phyloP scores from a whole-genome alignment of 495 filamentous ascomycete genomes.

The Ramalina peruviana region DNA sequence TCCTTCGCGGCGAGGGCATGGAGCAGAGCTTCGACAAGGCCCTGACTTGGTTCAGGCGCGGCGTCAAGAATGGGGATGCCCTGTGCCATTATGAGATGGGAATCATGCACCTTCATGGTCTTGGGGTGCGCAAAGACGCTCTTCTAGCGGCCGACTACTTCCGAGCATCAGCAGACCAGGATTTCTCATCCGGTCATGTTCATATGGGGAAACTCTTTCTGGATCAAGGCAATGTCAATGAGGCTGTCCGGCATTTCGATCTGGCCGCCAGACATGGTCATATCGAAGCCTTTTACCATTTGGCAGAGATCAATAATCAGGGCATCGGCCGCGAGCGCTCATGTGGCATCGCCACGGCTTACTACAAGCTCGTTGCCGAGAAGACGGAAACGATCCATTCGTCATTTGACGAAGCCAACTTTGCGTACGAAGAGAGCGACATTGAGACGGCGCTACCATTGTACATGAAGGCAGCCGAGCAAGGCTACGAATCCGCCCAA shows the following conservation, averaged over 20 bases:
- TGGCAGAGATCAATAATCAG: constrained; percentile 76
- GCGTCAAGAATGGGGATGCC: constrained; percentile 63
- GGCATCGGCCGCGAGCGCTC: constrained; percentile 69
- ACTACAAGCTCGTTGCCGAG: constrained; percentile 93
- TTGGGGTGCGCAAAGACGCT: constrained; percentile 62
- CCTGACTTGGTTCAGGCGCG: constrained; percentile 74
- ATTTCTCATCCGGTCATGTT: constrained; percentile 70
- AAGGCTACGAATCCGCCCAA: constrained; percentile 87
- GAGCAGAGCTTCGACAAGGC: constrained; percentile 66
- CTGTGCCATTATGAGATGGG: constrained; percentile 79
- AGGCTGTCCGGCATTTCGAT: constrained; percentile 79
- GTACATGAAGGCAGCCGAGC: constrained; percentile 87
- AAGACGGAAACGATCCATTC: constrained; percentile 74
- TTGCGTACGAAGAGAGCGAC: constrained; percentile 72
- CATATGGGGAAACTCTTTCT: constrained; percentile 74
- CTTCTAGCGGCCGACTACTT: constrained; percentile 66
- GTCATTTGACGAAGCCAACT: constrained; percentile 73
- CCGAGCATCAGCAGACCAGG: constrained; percentile 70
- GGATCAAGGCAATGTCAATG: constrained; percentile 68
- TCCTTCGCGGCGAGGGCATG: constrained; percentile 80
- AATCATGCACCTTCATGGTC: constrained; percentile 74
- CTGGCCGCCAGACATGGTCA: constrained; percentile 77
- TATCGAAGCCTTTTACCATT: constrained; percentile 90
- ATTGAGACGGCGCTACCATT: constrained; percentile 70
- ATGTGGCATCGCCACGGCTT: constrained; percentile 66